Conservation (phyloP, 176 grass and related monocot genomes). For the Aegilops tauschii region DNA sequence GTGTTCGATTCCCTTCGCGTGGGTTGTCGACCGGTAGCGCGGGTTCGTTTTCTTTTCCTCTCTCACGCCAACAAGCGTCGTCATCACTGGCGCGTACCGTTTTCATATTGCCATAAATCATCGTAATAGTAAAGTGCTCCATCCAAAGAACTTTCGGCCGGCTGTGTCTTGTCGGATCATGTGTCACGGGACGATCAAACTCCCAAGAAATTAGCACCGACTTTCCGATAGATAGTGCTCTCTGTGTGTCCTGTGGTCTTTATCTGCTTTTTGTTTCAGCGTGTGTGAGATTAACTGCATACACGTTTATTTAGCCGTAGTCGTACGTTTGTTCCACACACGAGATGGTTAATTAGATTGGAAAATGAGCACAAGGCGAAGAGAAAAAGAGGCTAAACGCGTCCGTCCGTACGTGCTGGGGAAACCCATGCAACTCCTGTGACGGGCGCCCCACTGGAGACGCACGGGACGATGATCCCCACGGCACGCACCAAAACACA, state of each 20-base stretch:
- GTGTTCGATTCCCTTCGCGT: not conserved
- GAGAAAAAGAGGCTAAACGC: not conserved
- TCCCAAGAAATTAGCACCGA: not conserved
- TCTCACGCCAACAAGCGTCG: not conserved
- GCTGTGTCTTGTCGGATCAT: not conserved
- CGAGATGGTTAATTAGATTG: not conserved
- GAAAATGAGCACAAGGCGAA: not conserved
- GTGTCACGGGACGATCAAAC: not conserved
- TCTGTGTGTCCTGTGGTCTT: not conserved
- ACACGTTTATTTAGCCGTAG: not conserved
- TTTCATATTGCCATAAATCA: not conserved
- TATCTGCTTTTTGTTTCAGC: not conserved
- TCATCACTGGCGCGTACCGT: not conserved
- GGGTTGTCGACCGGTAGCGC: not conserved
- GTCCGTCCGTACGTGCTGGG: not conserved
- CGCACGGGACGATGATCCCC: not conserved
- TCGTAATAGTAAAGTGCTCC: not conserved
- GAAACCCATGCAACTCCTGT: slow-evolving; percentile 1
- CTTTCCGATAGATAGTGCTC: not conserved
- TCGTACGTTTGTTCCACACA: too few relatives aligned
- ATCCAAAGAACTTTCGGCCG: not conserved
- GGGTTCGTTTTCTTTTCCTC: not conserved
- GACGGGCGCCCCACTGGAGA: not conserved
- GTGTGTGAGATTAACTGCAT: not conserved
- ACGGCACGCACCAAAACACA: not conserved